Conservation (phyloP, 176 grass and related monocot species). For the Hsuehochloa calcarea region DNA sequence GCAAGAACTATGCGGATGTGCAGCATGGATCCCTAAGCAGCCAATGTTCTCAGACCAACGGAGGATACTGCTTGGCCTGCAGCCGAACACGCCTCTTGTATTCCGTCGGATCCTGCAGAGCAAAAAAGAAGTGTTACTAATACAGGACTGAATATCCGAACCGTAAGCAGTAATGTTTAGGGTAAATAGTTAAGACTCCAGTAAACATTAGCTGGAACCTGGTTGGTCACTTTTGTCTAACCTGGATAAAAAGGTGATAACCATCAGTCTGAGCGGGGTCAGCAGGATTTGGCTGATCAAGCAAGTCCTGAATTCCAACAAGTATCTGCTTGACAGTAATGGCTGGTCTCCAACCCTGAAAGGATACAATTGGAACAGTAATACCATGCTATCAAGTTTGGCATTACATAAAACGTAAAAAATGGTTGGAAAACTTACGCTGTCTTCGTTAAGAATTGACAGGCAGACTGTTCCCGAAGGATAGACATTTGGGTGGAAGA, state of each 20-base stretch:
- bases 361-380: background rate
- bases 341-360: constrained; percentile 89
- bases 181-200: background rate
- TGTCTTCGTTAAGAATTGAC: constrained; percentile 73
- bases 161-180: background rate
- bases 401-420: background rate
- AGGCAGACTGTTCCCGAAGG: constrained; percentile 80
- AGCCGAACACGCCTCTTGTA: constrained; percentile 77
- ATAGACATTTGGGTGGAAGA: constrained; percentile 81
- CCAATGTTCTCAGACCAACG: constrained; percentile 45
- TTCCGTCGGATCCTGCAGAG: constrained; percentile 63
- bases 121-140: background rate
- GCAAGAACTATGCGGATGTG: constrained; percentile 48
- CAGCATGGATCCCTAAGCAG: constrained; percentile 39
- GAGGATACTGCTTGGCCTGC: constrained; percentile 79
- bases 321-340: constrained; percentile 97
- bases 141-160: background rate
- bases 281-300: constrained; percentile 84
- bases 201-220: background rate
- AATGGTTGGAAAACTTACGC: constrained; percentile 37
- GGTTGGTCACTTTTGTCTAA: constrained; percentile 24
- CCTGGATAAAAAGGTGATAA: constrained; percentile 91
- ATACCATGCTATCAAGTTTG: constrained; percentile 1
- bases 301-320: constrained; percentile 88
- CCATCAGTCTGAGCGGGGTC: constrained; percentile 95